Evolutionary conservation across 2,329 filamentous ascomycete species (phyloP), one percentile per base, ranked within the genome.

Genomic region (Aspergillus fructus): DNA sequence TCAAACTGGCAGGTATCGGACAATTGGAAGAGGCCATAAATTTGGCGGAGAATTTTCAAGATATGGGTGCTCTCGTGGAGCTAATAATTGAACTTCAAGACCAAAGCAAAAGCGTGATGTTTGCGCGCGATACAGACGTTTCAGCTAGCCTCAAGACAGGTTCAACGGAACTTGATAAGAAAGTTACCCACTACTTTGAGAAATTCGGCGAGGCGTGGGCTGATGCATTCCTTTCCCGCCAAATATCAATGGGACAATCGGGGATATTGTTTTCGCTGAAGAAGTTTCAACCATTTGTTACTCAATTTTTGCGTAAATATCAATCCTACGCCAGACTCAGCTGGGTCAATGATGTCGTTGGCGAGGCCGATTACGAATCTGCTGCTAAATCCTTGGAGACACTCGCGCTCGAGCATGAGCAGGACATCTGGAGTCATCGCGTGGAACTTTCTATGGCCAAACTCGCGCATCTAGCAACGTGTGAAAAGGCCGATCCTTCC

Each of bases 281-380:
- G 80, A 87, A 86, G 55, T 89, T 93, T 66, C 86, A 86, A 63
- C 77, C 84, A 50, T 88, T 86, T 67, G 83, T 96, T 55, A 96
- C 91, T 0, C 81, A 82, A 51, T 99, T 92, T 67, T 80, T 99
- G 48, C 85, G 90, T 42, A 87, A 85, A 55, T 85, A 87, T 62
- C 83, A 86, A 0, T 82, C 87, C 60, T 85, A 91, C 60, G 87
- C 88, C 27, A 91, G 91, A 66, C 81, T 99, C 45, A 87, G 88
- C 49, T 99, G 94, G 94, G 96, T 99, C 76, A 96, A 99, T 71
- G 93, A 97, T 70, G 83, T 97, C 7, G 81, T 87, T 59, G 83
- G 84, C 23, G 90, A 94, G 69, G 82, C 86, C 58, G 86, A 96
- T 66, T 91, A 91, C 61, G 79, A 84, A 12, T 83, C 85, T 55